These are phyloP conservation scores for Mycena maculata DNA, from an alignment of 768 basidiomycete species.

Conservation along the genomic window DNA sequence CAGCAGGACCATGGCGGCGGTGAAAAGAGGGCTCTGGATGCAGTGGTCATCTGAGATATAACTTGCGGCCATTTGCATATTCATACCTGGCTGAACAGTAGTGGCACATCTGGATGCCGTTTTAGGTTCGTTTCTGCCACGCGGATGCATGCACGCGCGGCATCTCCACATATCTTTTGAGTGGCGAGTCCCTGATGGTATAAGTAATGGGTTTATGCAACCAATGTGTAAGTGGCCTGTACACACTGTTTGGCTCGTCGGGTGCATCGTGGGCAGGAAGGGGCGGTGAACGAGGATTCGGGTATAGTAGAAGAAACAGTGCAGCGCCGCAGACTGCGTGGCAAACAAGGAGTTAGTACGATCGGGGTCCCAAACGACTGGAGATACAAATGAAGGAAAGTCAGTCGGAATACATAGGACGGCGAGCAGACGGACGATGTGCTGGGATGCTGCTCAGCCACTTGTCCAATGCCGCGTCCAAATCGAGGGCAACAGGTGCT, in stretches of 20 bases:
- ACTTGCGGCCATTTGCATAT: no score
- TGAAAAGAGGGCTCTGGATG: slow-evolving; percentile 3
- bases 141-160: slow-evolving; percentile 68
- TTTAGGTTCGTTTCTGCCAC: slow-evolving; percentile 59
- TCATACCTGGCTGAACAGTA: slow-evolving; percentile 21
- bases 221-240: not conserved
- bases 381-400: not conserved
- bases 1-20: not conserved
- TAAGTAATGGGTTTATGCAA: no score
- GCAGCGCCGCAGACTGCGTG: not conserved
- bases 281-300: slow-evolving; percentile 12
- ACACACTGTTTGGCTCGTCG: not conserved
- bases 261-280: not conserved
- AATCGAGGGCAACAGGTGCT: not conserved
- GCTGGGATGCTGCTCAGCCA: not conserved
- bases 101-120: slow-evolving; percentile 26
- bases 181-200: slow-evolving; percentile 56
- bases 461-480: not conserved
- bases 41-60: not conserved
- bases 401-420: no score
- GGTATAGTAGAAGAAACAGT: not conserved
- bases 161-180: slow-evolving; percentile 71
- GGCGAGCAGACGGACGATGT: slow-evolving; percentile 15
- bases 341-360: not conserved
- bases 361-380: slow-evolving; percentile 10